Conservation (phyloP, 75 land plant species). For the Pinus tabuliformis region DNA sequence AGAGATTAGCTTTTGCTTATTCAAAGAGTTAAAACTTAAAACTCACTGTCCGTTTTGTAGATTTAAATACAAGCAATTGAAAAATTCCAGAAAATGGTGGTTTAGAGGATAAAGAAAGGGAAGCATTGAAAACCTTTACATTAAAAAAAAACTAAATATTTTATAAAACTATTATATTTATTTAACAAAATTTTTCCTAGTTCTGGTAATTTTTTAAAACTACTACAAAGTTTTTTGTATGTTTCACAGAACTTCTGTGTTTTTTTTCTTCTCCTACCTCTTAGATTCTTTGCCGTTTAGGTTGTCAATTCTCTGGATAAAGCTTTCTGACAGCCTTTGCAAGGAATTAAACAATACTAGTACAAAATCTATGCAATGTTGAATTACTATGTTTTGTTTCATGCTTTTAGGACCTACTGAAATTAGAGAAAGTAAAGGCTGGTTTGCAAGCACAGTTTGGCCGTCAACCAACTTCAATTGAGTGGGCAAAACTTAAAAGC, state of each 20-base stretch:
- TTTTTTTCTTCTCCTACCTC: not conserved
- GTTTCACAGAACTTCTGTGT: not conserved
- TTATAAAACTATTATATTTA: not conserved
- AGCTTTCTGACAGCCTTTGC: not conserved
- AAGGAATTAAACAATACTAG: not conserved
- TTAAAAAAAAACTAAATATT: not conserved
- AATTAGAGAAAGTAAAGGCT: constrained; percentile 49
- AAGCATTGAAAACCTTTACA: not conserved
- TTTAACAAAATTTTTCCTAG: not conserved
- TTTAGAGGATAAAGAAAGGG: not conserved
- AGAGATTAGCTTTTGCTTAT: not conserved
- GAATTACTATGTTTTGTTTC: not conserved
- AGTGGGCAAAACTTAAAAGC: constrained; percentile 66
- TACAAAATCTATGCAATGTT: not conserved
- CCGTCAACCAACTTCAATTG: constrained; percentile 71
- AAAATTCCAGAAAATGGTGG: not conserved
- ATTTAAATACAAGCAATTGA: not conserved
- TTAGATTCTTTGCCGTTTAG: not conserved
- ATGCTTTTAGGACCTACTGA: constrained; percentile 50
- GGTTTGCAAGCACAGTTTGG: constrained; percentile 50
- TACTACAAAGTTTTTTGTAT: not conserved
- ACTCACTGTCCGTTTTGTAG: not conserved
- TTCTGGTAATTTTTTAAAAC: not conserved
- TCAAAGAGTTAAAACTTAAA: not conserved
- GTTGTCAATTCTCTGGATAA: not conserved